A percentile compares a stretch with the other conserved stretches of the same genome.
phyloP scores from a whole-genome alignment of 441 rosid genomes.

The Pelargonium citronellum region DNA sequence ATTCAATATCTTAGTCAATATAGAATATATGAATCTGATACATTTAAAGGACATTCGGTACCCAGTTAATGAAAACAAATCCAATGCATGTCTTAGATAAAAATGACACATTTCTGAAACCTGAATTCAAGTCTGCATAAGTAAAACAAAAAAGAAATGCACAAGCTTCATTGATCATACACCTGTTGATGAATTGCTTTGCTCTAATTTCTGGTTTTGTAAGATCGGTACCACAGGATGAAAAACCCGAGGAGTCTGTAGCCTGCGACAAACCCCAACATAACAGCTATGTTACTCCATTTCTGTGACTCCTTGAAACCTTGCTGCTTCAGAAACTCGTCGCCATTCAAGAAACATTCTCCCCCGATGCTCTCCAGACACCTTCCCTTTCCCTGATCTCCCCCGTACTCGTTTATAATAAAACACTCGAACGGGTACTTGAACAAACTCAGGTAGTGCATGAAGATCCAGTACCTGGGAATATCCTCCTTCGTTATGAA shows the following conservation, averaged over 20 bases:
- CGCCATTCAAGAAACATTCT: conserved; percentile 28
- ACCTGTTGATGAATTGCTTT: no score
- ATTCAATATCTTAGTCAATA: no score
- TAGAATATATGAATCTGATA: no score
- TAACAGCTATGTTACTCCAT: conserved; percentile 35
- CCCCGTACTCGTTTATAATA: conserved; percentile 32
- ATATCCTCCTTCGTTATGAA: conserved; percentile 29
- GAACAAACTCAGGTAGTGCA: conserved; percentile 34
- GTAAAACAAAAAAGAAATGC: no score
- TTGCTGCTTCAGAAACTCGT: conserved; percentile 31
- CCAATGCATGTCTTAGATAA: no score
- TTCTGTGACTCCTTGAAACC: conserved; percentile 33
- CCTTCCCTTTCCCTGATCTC: conserved; percentile 22
- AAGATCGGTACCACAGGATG: conserved; percentile 36
- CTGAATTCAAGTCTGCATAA: no score
- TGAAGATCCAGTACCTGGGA: conserved; percentile 28
- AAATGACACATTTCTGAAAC: no score
- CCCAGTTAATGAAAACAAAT: no score
- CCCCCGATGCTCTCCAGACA: conserved; percentile 33
- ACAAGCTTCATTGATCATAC: no score
- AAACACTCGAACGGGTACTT: conserved; percentile 37
- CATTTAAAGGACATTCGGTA: no score
- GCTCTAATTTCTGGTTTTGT: conserved; percentile 22
- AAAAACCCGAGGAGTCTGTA: conserved; percentile 33
- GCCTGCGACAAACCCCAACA: conserved; percentile 37